Base-by-base conservation (phyloP, 169 alveolate genomes). In the Babesia gibsoni region DNA sequence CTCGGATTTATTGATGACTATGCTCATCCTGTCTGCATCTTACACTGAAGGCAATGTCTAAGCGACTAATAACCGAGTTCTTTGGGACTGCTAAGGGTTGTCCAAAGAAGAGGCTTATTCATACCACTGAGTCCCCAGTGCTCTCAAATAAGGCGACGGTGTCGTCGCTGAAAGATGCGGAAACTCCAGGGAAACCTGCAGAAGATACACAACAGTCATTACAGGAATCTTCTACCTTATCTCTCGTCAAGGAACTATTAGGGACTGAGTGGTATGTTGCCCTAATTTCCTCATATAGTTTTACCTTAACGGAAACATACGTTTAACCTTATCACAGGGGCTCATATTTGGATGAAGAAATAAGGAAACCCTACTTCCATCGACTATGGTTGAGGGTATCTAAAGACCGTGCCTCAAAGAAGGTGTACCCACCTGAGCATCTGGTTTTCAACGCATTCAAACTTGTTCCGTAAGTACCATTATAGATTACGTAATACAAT, bases 401-500 rank as follows among this genome's bases (percentile, higher is more conserved):
- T 20, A 82, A 77, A 39, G 93, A 89, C 35, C 84, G 91, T 54
- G 81, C 78, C 20, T 46, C 74, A 30, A 73, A 84, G 52, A 84
- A 81, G 49, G 88, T 91, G 35, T 92, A 81, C 53, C 97, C 96
- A 12, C 96, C 96, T 22, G 91, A 74, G 39, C 75, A 81, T 30
- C 68, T 89, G 72, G 91, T 92, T 36, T 93, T 92, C 79, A 91
- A 82, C 52, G 94, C 96, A 22, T 93, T 93, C 69, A 58, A 68
- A 27, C 56, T 72, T 32, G 93, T 96, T 10, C 97, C 97, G 67
- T 82, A 49, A 35, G 75, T 20, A 2, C 12, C 16, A 16, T 41
- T 16, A 16, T 41, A 16, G 48, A 57, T 45, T 52, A 52, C 48
- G n/a, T n/a, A n/a, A n/a, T n/a, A n/a, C n/a, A n/a, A n/a, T n/a